Percentiles rank a stretch among this genome's conserved stretches.
These are phyloP conservation scores for Pseudonitzschia multistriata DNA, from an alignment of 108 stramenopile species.

Conservation along the genomic window DNA sequence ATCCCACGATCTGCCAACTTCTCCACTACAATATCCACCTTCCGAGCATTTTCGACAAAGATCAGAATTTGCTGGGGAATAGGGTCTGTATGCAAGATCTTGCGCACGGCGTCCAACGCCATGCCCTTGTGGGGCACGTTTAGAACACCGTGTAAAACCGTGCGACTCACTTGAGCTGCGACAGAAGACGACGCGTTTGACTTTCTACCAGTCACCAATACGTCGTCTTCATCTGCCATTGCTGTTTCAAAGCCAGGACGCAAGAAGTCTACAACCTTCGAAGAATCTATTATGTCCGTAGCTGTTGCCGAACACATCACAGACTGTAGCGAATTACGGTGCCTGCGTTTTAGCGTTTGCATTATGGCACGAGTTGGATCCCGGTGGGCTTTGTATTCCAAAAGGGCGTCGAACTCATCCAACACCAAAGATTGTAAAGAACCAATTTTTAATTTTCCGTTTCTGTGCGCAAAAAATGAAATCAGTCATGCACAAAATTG, in stretches of 20 bases:
- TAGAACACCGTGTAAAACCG: conserved; percentile 80
- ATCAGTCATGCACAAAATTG: background rate
- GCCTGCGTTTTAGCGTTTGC: conserved; percentile 55
- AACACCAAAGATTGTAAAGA: conserved; percentile 64
- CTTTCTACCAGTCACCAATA: conserved; percentile 48
- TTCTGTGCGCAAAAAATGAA: conserved; percentile 9
- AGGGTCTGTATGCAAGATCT: conserved; percentile 83
- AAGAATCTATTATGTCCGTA: conserved; percentile 59
- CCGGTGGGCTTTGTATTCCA: conserved; percentile 73
- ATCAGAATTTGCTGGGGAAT: conserved; percentile 84
- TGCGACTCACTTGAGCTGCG: conserved; percentile 64
- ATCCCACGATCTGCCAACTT: conserved; percentile 76
- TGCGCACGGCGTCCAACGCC: conserved; percentile 73
- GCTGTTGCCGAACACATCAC: conserved; percentile 86
- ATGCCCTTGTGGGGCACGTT: conserved; percentile 73
- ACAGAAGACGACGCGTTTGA: conserved; percentile 4
- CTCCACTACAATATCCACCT: conserved; percentile 79
- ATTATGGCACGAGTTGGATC: conserved; percentile 78
- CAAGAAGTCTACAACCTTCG: conserved; percentile 48
- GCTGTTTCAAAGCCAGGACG: conserved; percentile 71
- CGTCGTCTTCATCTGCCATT: conserved; percentile 66
- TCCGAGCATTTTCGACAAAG: conserved; percentile 78
- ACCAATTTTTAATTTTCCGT: conserved; percentile 65
- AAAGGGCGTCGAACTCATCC: conserved; percentile 88
- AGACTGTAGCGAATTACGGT: conserved; percentile 48